Percentiles rank a stretch among this genome's conserved stretches.
These are phyloP conservation scores for Sclerotinia glacialis DNA, from an alignment of 2,329 filamentous ascomycete genomes.

Conservation along the genomic window DNA sequence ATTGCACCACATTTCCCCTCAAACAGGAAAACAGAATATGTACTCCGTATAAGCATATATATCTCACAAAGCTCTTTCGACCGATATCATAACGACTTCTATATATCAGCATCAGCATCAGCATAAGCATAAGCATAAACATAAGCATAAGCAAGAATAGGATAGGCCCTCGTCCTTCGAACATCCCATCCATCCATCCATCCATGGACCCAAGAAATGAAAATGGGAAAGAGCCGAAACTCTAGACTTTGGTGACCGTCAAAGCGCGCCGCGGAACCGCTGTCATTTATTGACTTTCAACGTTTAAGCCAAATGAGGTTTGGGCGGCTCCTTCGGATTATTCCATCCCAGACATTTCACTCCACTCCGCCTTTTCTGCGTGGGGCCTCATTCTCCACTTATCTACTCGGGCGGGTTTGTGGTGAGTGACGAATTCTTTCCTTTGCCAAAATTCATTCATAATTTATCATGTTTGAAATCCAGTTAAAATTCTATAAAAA, in stretches of 20 bases:
- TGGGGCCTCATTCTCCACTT: background rate
- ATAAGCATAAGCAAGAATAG: background rate
- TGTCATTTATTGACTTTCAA: slow-evolving; percentile 8
- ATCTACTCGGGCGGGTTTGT: background rate
- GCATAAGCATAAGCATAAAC: no score
- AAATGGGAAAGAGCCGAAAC: background rate
- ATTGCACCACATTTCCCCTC: background rate
- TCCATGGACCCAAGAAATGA: background rate
- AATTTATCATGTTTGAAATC: no score
- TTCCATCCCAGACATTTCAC: background rate
- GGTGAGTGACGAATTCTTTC: background rate
- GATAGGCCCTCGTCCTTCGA: background rate
- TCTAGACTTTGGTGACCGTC: background rate
- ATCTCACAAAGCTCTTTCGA: background rate
- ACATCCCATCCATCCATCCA: no score
- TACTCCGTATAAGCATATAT: no score
- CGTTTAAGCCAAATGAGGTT: background rate
- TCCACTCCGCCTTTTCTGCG: background rate
- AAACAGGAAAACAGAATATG: background rate
- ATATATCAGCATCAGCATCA: background rate
- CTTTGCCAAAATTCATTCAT: background rate
- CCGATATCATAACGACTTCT: background rate
- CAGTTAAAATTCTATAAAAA: no score
- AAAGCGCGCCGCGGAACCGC: slow-evolving; percentile 13
- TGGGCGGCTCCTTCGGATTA: background rate